Base-by-base conservation (phyloP, 2,329 filamentous ascomycete species). In the Rhinocladiella mackenziei region DNA sequence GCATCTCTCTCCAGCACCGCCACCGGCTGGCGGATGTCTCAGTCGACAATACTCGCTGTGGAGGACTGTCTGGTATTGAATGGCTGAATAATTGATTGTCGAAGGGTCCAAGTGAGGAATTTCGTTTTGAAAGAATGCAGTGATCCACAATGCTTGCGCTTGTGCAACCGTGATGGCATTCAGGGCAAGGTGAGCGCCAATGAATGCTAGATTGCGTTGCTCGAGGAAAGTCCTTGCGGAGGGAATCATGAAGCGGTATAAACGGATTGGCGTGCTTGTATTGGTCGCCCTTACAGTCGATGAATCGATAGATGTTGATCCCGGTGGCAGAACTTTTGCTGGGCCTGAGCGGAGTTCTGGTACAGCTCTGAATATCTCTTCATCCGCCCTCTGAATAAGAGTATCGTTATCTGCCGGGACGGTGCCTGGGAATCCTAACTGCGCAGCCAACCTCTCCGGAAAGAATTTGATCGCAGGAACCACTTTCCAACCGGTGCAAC, bases 41-140 rank as follows among this genome's bases (percentile, higher is more conserved):
- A 81, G 83, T 52, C 74, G 78, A 4, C 82, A 81, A 59, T 83
- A 91, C 26, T 83, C 77, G 18, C 75, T 80, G 57, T 84, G 72
- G 34, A 88, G 65, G 18, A 81, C 73, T 0, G 81, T 78, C 55
- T 83, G 73, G 58, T 66, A 70, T 15, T 37, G 18, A 18, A 42
- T 39, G n/a, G n/a, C n/a, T n/a, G n/a, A n/a, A n/a, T n/a, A n/a
- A 3, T 50, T 38, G 10, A 45, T 38, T 28, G 38, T 19, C n/a
- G 37, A 34, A 10, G 28, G 9, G 22, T 38, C 29, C 19, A 71
- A 66, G n/a, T 33, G 31, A 30, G 18, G 59, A 2, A 84, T 62
- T 26, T 69, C 64, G 23, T 69, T 70, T 37, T 74, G 69, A 19
- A 89, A 75, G 58, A 79, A 86, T 1, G 84, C 81, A 0, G 72